Evolutionary conservation across 2,329 filamentous ascomycete genomes (phyloP).

Genomic region (Blumeria graminis): DNA sequence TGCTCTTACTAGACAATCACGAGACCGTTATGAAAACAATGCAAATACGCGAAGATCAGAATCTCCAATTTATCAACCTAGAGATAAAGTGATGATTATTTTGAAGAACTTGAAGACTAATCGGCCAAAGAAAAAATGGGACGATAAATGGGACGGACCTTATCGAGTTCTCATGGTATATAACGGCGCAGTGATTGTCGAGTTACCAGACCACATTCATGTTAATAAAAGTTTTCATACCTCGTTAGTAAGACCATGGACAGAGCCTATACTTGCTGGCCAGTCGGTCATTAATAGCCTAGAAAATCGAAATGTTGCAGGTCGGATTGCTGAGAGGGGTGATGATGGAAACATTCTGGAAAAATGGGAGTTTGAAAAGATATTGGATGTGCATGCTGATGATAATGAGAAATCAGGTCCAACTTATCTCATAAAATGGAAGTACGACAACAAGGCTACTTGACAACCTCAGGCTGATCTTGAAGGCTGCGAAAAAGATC

Average conservation of each 20-base stretch:
- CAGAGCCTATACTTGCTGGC: no score
- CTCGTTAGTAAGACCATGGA: no score
- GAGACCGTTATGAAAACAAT: neutral
- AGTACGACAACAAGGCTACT: neutral
- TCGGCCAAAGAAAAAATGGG: no score
- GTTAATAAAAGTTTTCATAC: no score
- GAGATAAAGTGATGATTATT: neutral
- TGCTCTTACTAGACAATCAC: neutral
- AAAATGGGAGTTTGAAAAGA: neutral
- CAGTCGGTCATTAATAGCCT: no score
- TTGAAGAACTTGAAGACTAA: no score
- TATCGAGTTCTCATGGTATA: no score
- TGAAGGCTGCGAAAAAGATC: neutral
- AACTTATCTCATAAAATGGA: neutral
- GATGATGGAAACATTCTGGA: neutral
- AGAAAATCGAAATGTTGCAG: neutral
- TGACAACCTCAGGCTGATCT: neutral
- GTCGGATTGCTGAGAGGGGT: neutral
- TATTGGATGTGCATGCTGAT: conserved; percentile 36
- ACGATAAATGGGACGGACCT: no score
- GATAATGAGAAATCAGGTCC: neutral
- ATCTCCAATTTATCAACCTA: neutral
- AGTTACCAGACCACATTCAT: no score
- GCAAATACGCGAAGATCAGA: neutral
- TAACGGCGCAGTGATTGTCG: no score